Base-by-base conservation (phyloP, 2,329 filamentous ascomycete species). In the Leptodontidium sp. region DNA sequence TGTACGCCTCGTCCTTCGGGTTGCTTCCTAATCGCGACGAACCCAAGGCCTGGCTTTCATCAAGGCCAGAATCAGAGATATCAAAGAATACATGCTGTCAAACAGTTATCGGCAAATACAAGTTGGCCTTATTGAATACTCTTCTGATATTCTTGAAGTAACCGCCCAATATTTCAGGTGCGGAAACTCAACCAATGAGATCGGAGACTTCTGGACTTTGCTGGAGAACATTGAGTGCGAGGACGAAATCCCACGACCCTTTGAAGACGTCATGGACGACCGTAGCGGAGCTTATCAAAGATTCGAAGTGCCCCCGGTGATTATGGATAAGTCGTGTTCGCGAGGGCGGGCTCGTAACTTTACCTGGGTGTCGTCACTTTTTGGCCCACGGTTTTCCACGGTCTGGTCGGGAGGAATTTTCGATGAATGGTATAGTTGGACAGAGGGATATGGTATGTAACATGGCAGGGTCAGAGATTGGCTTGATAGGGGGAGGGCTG, bases 351-450 rank as follows among this genome's bases (percentile, higher is more conserved):
- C 38, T 40, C 24, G 12, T 38, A 26, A 45, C 8, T 62, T 17
- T 24, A 32, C 59, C 2, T 62, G 59, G 59, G 35, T 38, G 11
- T 6, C 43, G 4, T 12, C 24, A 3, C 26, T 62, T 2, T 32
- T 29, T 12, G 26, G 12, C 4, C 59, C 59, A 17, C 59, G 2
- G 15, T 1, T 24, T 11, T 62, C 59, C n/a, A 8, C 40, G 1
- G 14, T 62, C 24, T 62, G 59, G 59, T 62, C 59, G 9, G 59
- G 59, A 17, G 35, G 2, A n/a, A 1, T 62, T 15, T 43, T 38
- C 11, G 59, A 62, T 50, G 17, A 49, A 8, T 62, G 59, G 45
- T 38, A n/a, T 15, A 21, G 7, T 17, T 4, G 1, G 5, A 3
- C 1, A 26, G n/a, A 26, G 7, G 49, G 49, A 29, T 29, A 24